A percentile compares a stretch with the other conserved stretches of the same genome.
phyloP scores from a whole-genome alignment of 306 rosid genomes.

The Rubus idaeus region DNA sequence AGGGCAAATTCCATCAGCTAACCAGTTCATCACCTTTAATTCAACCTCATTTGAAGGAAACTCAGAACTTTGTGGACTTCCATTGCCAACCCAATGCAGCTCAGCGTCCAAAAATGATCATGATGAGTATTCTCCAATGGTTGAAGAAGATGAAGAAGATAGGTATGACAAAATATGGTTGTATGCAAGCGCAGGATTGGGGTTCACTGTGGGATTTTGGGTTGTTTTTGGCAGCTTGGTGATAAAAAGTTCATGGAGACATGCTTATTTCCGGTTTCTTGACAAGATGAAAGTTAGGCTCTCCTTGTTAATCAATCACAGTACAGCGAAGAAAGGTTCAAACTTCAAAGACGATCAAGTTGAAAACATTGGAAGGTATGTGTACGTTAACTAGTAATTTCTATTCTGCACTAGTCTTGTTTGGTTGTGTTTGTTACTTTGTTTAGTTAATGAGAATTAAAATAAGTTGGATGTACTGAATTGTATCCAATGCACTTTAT shows the following conservation, averaged over 20 bases:
- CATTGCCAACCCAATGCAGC: neutral
- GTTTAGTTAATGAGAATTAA: no score
- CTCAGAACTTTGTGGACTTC: neutral
- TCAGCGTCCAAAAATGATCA: neutral
- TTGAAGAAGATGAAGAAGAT: neutral
- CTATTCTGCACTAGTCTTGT: no score
- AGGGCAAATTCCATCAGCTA: slow-evolving; percentile 10
- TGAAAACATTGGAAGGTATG: no score
- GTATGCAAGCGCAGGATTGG: neutral
- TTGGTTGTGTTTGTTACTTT: no score
- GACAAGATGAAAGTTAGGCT: no score
- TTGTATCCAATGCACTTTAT: no score
- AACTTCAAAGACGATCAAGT: no score
- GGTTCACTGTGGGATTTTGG: neutral
- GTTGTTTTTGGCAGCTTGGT: neutral
- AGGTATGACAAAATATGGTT: neutral
- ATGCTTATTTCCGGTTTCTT: neutral
- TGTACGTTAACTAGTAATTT: no score
- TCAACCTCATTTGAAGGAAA: neutral
- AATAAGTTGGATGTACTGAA: no score
- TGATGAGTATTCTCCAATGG: neutral
- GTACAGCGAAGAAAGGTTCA: no score
- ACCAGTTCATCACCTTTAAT: slow-evolving; percentile 6
- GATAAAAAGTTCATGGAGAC: neutral
- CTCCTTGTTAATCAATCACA: no score